Conservation (phyloP, 2,329 filamentous ascomycete species). For the Sporothrix mexicana region DNA sequence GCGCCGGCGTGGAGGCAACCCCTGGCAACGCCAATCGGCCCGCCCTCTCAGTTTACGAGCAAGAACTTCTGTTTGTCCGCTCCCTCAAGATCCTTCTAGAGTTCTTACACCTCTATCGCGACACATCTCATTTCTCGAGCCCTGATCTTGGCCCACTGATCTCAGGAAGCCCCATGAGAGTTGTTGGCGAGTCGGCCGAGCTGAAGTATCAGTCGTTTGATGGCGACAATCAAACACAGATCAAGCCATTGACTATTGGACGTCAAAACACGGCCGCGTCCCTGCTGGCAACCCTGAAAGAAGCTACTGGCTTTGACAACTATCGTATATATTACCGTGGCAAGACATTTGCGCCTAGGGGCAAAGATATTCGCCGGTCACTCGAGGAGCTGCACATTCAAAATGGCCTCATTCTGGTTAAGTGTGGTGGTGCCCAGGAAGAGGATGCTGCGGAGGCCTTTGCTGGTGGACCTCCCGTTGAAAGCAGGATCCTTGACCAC, state of each 20-base stretch:
- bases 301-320: constrained; percentile 76
- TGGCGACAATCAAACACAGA: constrained; percentile 62
- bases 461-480: constrained; percentile 65
- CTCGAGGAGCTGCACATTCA: constrained; percentile 71
- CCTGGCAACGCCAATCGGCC: no score
- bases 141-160: constrained; percentile 63
- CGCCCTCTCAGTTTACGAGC: constrained; percentile 45
- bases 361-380: constrained; percentile 64
- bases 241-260: constrained; percentile 69
- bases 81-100: constrained; percentile 71
- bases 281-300: constrained; percentile 68
- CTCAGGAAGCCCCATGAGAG: constrained; percentile 55
- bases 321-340: constrained; percentile 76
- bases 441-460: constrained; percentile 53
- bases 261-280: constrained; percentile 72
- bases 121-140: constrained; percentile 63
- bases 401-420: constrained; percentile 70
- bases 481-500: constrained; percentile 79
- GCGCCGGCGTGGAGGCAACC: not conserved
- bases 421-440: constrained; percentile 58
- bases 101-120: constrained; percentile 69
- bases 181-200: constrained; percentile 68
- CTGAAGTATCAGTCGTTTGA: constrained; percentile 78
- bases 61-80: constrained; percentile 69
- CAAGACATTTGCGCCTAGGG: constrained; percentile 65